phyloP scores from a whole-genome alignment of 2,329 filamentous ascomycete genomes.

The Aurifilum marmelostoma region DNA sequence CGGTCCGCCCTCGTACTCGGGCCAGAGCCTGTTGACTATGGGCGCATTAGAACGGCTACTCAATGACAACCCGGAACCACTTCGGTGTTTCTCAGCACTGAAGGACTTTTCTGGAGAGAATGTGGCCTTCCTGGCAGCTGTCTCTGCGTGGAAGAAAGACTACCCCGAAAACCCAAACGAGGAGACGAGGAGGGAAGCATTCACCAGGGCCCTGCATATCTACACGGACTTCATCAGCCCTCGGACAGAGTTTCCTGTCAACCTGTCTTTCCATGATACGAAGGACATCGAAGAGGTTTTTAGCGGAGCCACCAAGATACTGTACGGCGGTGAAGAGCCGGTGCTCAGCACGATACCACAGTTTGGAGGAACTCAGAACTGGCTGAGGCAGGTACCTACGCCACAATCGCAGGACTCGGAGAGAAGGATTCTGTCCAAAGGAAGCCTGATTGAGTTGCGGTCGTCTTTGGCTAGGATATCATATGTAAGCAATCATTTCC shows the following conservation, averaged over 20 bases:
- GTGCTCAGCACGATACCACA: constrained; percentile 50
- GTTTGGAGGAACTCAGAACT: constrained; percentile 40
- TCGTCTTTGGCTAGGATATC: background rate
- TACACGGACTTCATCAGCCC: constrained; percentile 65
- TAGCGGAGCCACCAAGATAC: constrained; percentile 52
- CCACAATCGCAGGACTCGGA: constrained; percentile 8
- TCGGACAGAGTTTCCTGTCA: constrained; percentile 67
- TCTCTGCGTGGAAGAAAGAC: constrained; percentile 58
- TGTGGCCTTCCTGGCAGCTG: constrained; percentile 65
- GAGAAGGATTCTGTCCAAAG: constrained; percentile 18
- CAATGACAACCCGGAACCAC: constrained; percentile 58
- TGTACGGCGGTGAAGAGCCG: constrained; percentile 45
- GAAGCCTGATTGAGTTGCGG: constrained; percentile 22
- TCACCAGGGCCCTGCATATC: constrained; percentile 62
- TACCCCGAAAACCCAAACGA: constrained; percentile 32
- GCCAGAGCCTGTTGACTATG: constrained; percentile 60
- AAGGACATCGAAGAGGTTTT: constrained; percentile 60
- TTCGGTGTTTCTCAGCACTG: constrained; percentile 66
- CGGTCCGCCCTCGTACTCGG: constrained; percentile 31
- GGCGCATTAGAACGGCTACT: constrained; percentile 65
- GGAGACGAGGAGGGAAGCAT: constrained; percentile 52
- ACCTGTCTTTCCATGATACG: constrained; percentile 62
- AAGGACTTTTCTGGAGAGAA: constrained; percentile 74
- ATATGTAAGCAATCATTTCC: constrained; percentile 2
- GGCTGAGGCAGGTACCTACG: constrained; percentile 23